phyloP scores from a whole-genome alignment of 1,284 basidiomycete genomes.

The Golubevia sp. region DNA sequence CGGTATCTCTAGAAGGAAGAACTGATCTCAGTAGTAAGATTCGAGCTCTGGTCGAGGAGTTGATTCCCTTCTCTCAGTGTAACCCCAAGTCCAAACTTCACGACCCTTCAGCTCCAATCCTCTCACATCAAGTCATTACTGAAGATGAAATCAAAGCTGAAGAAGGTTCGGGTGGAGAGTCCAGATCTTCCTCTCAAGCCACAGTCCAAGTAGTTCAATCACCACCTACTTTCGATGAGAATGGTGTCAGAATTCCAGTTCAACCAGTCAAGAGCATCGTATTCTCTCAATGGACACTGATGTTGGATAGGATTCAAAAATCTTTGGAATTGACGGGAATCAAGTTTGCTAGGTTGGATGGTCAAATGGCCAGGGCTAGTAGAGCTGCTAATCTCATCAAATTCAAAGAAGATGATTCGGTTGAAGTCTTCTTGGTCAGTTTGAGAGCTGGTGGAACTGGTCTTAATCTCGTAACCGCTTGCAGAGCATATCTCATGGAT shows the following conservation, averaged over 20 bases:
- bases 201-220: background rate
- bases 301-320: slow-evolving; percentile 51
- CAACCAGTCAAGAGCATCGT: slow-evolving; percentile 48
- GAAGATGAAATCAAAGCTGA: background rate
- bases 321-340: slow-evolving; percentile 46
- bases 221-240: background rate
- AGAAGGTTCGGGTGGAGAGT: background rate
- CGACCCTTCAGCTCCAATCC: slow-evolving; percentile 39
- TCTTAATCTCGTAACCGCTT: slow-evolving; percentile 53
- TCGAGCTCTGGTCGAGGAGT: slow-evolving; percentile 43
- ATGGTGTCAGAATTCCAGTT: background rate
- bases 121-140: slow-evolving; percentile 24
- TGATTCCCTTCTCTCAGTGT: slow-evolving; percentile 52
- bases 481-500: slow-evolving; percentile 56
- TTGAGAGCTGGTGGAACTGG: slow-evolving; percentile 55
- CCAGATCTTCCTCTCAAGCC: background rate
- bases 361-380: slow-evolving; percentile 43
- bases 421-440: slow-evolving; percentile 53
- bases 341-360: slow-evolving; percentile 40
- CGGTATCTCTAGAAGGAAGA: slow-evolving; percentile 22
- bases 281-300: slow-evolving; percentile 59
- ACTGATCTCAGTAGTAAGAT: slow-evolving; percentile 50
- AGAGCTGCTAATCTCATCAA: slow-evolving; percentile 32
- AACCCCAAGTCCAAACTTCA: slow-evolving; percentile 42
- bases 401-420: slow-evolving; percentile 37